Evolutionary conservation across 2,329 filamentous ascomycete genomes (phyloP), one percentile per base, ranked within the genome.

Genomic region (Sclerotinia sclerotiorum): DNA sequence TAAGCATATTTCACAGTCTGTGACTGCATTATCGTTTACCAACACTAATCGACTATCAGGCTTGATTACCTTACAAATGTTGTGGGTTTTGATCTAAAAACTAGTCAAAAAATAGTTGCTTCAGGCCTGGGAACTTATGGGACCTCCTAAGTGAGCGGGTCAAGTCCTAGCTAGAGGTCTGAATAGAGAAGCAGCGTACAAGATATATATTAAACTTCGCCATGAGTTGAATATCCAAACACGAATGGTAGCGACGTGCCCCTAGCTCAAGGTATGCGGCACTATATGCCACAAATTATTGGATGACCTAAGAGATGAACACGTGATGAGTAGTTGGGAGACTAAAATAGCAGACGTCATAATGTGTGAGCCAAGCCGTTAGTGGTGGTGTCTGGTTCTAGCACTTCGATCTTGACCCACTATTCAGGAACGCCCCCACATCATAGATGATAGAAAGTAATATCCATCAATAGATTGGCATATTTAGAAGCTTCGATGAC

Each of bases 21-120:
- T 27, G 13, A 27, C 13, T 24, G 42, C 1, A 44, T 27, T 51
- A 39, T 5, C 27, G 17, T 42, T 39, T 70, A 24, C 64, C 58
- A 48, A 65, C 64, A 5, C 60, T 73, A 56, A 73, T 49, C 61
- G 24, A 27, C 46, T 11, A 24, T 61, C 21, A 90, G 88, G 76
- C 83, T 88, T 74, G 85, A 89, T 73, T 90, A 89, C 77, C 81
- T 90, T 63, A 84, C 85, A 52, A 86, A 85, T 73, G 81, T 88
- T n/a, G 84, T 89, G 62, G 87, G 87, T 8, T 75, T 73, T 46
- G 74, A 76, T 70, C 21, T 54, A 35, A 65, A 61, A 11, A 73
- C 69, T 21, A 73, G 73, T 58, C 72, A 76, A 67, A 70, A 74
- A 46, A 60, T 77, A 55, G 71, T 76, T 24, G 57, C 63, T 10